Percentiles rank a stretch among this genome's conserved stretches.
phyloP scores from a whole-genome alignment of 495 filamentous ascomycete species.

The Hypoxylon intermedium region DNA sequence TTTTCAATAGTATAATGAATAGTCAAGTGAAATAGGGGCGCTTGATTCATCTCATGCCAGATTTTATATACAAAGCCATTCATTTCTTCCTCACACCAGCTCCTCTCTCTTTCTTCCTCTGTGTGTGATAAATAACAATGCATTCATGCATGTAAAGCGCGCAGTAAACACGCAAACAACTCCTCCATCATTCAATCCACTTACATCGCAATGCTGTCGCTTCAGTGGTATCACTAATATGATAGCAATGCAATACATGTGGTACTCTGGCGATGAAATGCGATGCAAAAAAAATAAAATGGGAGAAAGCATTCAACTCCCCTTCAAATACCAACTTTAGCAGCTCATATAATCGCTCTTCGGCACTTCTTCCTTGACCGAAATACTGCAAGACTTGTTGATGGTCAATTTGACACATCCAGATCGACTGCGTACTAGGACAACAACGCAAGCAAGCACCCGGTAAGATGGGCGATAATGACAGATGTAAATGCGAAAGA shows the following conservation, averaged over 20 bases:
- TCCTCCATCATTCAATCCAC: conserved; percentile 13
- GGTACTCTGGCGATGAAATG: background rate
- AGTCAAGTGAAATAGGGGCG: no score
- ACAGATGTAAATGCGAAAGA: background rate
- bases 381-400: background rate
- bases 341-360: no score
- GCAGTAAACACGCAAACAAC: background rate
- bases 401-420: no score
- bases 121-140: background rate
- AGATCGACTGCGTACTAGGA: background rate
- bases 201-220: conserved; percentile 21
- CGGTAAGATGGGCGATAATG: background rate
- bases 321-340: background rate
- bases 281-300: conserved; percentile 9
- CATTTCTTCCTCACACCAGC: background rate
- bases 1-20: no score
- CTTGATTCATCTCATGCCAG: no score
- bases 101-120: background rate
- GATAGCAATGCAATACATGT: conserved; percentile 22
- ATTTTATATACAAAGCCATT: conserved; percentile 15
- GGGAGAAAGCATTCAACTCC: background rate
- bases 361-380: no score
- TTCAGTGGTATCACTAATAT: conserved; percentile 39
- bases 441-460: background rate
- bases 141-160: conserved; percentile 3